Evolutionary conservation across 768 basidiomycete genomes (phyloP), one percentile per base, ranked within the genome.

Genomic region (Suillus clintonianus): DNA sequence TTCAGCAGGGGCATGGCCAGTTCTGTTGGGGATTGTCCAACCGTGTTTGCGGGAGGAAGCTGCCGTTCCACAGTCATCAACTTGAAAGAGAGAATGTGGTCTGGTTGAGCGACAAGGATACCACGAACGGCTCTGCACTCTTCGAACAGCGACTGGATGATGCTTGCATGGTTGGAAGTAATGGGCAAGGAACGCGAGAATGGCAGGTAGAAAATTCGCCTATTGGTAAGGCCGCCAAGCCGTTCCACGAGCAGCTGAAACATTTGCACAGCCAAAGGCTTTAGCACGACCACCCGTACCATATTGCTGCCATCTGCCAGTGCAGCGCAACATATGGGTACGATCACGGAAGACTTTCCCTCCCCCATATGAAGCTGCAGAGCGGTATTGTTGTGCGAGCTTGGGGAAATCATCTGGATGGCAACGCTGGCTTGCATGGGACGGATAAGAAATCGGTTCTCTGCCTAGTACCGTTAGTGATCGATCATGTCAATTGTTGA

Each of bases 331-430:
- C 66, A 66, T 19, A 77, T 69, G 1, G 77, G 77, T 8, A 78
- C 65, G 41, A 78, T 86, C 24, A 78, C 78, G 2, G 78, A 78
- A 1, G 78, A 76, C 61, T 85, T 85, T 15, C 84, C 84, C 65
- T 85, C 84, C 17, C 84, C 84, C 84, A 85, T 85, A 59, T 85
- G 83, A 14, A 86, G 78, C 62, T 86, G 84, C 19, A 81, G 72
- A 5, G 77, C 67, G 0, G 79, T 77, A 60, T 80, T 86, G 6
- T 65, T 13, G 5, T 64, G 60, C 0, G 70, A 69, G 14, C 42
- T 41, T 1, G 77, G 77, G 13, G 63, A 54, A 36, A 77, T 72
- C 78, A 78, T 79, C 48, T 78, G 66, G 8, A 55, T 58, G 13
- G 78, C 71, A 34, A 79, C 65, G 19, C 64, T 54, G 0, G 67